Evolutionary conservation across 257 asterid genomes (phyloP).

Genomic region (Petunia secreta): DNA sequence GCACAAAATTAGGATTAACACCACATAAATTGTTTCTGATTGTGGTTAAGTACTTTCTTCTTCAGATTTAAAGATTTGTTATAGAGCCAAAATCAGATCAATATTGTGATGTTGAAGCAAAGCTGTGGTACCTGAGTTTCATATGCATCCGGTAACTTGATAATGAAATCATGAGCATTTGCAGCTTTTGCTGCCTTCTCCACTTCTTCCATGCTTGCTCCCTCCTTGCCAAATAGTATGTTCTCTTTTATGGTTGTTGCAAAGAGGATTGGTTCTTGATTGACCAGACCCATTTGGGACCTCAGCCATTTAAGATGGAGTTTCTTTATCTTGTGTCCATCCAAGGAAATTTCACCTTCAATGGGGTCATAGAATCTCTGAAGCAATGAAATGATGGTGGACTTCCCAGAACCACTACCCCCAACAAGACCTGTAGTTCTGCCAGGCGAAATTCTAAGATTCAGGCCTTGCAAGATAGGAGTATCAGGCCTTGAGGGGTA

Average conservation of each 20-base stretch:
- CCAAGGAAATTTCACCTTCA: conserved; percentile 71
- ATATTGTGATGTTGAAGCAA: not conserved
- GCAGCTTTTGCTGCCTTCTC: conserved; percentile 74
- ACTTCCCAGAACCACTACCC: conserved; percentile 82
- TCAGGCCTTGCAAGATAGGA: conserved; percentile 56
- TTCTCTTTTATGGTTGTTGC: conserved; percentile 81
- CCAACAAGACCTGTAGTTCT: conserved; percentile 73
- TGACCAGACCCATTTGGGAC: conserved; percentile 81
- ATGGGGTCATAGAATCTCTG: conserved; percentile 76
- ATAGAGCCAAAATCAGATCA: not conserved
- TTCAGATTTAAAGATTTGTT: not conserved
- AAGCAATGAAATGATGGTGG: conserved; percentile 65
- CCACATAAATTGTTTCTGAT: not conserved
- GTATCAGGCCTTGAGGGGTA: conserved; percentile 79
- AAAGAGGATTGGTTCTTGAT: conserved; percentile 83
- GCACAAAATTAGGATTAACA: not conserved
- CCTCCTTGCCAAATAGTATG: conserved; percentile 74
- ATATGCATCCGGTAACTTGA: conserved; percentile 62
- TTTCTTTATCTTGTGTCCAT: conserved; percentile 69
- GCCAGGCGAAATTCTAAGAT: conserved; percentile 65
- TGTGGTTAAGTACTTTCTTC: not conserved
- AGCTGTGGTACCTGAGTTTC: conserved; percentile 64
- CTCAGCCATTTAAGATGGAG: conserved; percentile 81
- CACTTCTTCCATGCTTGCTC: conserved; percentile 66
- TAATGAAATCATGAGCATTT: conserved; percentile 71